Evolutionary conservation across 768 basidiomycete genomes (phyloP).

Genomic region (Podaxis rugospora): DNA sequence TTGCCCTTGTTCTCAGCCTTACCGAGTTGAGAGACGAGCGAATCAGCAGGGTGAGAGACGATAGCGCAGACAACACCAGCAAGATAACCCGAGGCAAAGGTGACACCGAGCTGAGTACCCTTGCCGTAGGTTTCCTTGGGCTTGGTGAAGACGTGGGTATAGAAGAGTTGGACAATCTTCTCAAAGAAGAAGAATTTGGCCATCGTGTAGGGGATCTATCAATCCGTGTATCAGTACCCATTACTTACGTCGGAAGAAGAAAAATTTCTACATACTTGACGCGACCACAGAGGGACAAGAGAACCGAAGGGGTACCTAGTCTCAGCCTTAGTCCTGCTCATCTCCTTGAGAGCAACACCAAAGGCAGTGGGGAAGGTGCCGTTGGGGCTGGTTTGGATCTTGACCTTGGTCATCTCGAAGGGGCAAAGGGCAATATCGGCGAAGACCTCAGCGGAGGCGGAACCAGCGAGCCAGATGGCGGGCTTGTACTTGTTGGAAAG

Average conservation of each 20-base stretch:
- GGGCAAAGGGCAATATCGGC: conserved; percentile 96
- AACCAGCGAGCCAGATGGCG: conserved; percentile 89
- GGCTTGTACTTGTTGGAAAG: conserved; percentile 77
- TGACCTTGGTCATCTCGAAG: conserved; percentile 90
- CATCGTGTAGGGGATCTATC: conserved; percentile 95
- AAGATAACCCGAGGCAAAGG: conserved; percentile 88
- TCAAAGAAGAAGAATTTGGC: conserved; percentile 98
- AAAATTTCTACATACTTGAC: conserved; percentile 47
- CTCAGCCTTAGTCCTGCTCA: conserved; percentile 60
- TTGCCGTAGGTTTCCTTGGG: conserved; percentile 79
- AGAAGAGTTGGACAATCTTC: conserved; percentile 82
- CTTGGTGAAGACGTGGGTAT: conserved; percentile 78
- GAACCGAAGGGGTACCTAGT: conserved; percentile 87
- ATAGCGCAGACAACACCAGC: conserved; percentile 95
- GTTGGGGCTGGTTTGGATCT: conserved; percentile 73
- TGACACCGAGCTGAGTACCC: conserved; percentile 83
- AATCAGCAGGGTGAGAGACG: conserved; percentile 96
- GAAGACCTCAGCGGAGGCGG: conserved; percentile 93
- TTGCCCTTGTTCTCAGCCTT: conserved; percentile 87
- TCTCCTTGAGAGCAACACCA: conserved; percentile 65
- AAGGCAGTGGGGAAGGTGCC: conserved; percentile 80
- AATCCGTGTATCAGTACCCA: neutral
- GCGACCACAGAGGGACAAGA: conserved; percentile 82
- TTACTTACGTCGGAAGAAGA: neutral
- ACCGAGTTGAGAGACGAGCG: conserved; percentile 89